Evolutionary conservation across 1,284 basidiomycete genomes (phyloP).

Genomic region (Cronartium ribicola): DNA sequence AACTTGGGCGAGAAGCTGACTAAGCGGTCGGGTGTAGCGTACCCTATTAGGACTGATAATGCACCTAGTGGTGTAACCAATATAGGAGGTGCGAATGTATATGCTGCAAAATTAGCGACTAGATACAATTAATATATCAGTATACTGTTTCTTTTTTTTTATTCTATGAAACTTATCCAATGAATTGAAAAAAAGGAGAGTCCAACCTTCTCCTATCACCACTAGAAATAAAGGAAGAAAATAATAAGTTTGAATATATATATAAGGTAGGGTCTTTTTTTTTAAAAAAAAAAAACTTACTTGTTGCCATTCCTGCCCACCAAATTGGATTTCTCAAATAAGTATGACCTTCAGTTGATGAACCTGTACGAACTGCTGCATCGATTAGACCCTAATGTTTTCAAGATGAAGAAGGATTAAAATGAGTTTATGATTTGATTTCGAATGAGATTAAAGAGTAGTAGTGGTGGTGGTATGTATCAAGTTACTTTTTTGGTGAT

Average conservation of each 20-base stretch:
- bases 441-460: neutral
- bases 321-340: slow-evolving; percentile 93
- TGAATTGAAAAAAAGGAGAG: slow-evolving; percentile 6
- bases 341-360: slow-evolving; percentile 49
- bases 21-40: slow-evolving; percentile 49
- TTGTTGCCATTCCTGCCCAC: slow-evolving; percentile 93
- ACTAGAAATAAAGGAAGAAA: slow-evolving; percentile 57
- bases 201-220: slow-evolving; percentile 79
- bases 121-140: neutral
- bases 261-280: neutral
- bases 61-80: slow-evolving; percentile 94
- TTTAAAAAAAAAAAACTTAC: slow-evolving; percentile 59
- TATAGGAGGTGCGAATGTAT: slow-evolving; percentile 95
- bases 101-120: slow-evolving; percentile 99
- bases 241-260: slow-evolving; percentile 42
- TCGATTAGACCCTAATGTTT: slow-evolving; percentile 40
- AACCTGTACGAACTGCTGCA: slow-evolving; percentile 35
- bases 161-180: neutral
- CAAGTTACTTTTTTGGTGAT: slow-evolving; percentile 84
- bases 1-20: slow-evolving; percentile 12
- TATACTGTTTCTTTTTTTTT: neutral
- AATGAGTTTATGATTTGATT: neutral
- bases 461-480: neutral
- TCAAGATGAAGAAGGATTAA: slow-evolving; percentile 4
- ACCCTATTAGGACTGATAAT: slow-evolving; percentile 95